Conservation (phyloP, 2,329 filamentous ascomycete genomes). For the Cladophialophora immunda region DNA sequence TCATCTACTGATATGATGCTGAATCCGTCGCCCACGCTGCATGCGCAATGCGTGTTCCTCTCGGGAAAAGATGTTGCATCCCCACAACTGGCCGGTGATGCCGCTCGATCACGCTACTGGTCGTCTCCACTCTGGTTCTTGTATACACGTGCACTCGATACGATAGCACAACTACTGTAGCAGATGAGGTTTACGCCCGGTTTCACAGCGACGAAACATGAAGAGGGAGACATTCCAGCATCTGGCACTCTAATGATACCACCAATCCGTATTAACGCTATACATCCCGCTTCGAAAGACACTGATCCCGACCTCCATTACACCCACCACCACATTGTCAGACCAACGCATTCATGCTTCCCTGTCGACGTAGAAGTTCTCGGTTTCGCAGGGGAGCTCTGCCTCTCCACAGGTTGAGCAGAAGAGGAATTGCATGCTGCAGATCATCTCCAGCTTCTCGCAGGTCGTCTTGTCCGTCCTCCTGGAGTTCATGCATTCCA, state of each 20-base stretch:
- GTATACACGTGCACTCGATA: not conserved
- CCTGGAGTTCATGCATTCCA: constrained; percentile 2
- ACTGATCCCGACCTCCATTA: not conserved
- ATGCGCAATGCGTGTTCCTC: not conserved
- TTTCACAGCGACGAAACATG: not conserved
- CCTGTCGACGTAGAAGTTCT: constrained; percentile 19
- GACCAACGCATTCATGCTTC: not conserved
- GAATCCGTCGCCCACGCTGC: not conserved
- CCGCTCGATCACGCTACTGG: not conserved
- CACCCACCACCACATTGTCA: not conserved
- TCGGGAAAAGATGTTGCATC: not conserved
- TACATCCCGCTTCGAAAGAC: constrained; percentile 1
- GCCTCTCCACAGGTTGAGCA: constrained; percentile 19
- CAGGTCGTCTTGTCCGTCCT: constrained; percentile 6
- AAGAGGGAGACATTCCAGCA: not conserved
- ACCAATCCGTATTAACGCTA: constrained; percentile 1
- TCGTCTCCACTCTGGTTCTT: not conserved
- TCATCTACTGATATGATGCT: not conserved
- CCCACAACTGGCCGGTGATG: not conserved
- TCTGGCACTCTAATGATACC: not conserved
- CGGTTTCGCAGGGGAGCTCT: constrained; percentile 15
- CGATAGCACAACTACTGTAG: not conserved
- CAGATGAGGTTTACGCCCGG: not conserved
- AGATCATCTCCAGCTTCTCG: constrained; percentile 23
- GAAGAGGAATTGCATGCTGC: constrained; percentile 21